Evolutionary conservation across 345 rosid genomes (phyloP), one percentile per base, ranked within the genome.

Genomic region (Brassica rapa): DNA sequence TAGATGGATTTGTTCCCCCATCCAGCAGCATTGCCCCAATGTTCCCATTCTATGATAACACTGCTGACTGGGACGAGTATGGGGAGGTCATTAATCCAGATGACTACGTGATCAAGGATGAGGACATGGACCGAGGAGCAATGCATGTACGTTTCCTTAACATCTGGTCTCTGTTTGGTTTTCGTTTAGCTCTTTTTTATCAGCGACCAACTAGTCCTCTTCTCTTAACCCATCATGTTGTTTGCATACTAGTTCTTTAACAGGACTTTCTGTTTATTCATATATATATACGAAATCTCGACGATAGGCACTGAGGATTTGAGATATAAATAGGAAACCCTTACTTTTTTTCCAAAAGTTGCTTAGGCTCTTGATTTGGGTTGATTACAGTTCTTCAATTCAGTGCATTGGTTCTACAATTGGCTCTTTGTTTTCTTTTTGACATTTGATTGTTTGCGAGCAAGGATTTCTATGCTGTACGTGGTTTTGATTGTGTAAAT

Each of bases 1-100:
- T 91, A 77, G 99, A 95, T 82, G 99, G 99, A 74, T 95, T 95
- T 86, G 92, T 88, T 84, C 89, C 97, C 70, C 88, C 94, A 57
- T 80, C 94, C 68, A 85, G 86, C 78, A 89, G 93, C 76, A 86
- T 84, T 84, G 91, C 98, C 21, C 99, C 99, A 35, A 93, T 95
- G 96, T 95, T 91, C 80, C 99, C 99, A 43, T 90, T 85, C 81
- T 95, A 84, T 84, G 96, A 93, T 68, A 89, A 84, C 81, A 79
- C 86, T 72, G 69, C 84, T 66, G 99, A 93, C 70, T 95, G 99
- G 99, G 94, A 91, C 82, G 99, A 95, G 79, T 95, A 89, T 86
- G 99, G 99, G 24, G 99, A 95, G 84, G 88, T 95, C 65, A 88
- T 95, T 73, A 95, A 93, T 83, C 98, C 99, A 46, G 98, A 95